Base-by-base conservation (phyloP, 352 stramenopile species). In the Globisporangium okanoganense region DNA sequence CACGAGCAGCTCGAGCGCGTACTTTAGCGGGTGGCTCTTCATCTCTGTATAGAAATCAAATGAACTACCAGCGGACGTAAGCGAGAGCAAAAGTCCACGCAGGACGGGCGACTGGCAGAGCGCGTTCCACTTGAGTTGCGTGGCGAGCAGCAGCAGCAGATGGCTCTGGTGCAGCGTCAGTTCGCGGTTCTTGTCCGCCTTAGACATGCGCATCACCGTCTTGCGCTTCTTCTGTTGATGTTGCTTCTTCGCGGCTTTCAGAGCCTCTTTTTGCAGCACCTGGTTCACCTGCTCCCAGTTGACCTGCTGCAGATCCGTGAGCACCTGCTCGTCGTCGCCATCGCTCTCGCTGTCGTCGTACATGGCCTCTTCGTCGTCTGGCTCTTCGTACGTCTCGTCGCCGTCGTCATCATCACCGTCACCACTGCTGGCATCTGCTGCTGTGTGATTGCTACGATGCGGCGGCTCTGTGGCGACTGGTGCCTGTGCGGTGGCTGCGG, bases 201-300 rank as follows among this genome's bases (percentile, higher is more conserved):
- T 85, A 1, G 78, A 79, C 55, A 94, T 77, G 12, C 84, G 78
- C 55, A 45, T 45, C 40, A 73, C 66, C 7, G 67, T 56, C 6
- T 84, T 82, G 25, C 71, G 66, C 53, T 71, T 69, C 40, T 65
- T 56, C 0, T 55, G 58, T 44, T 52, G 49, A 51, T 18, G 69
- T 35, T 35, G 48, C 38, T 65, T 43, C 25, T 73, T 70, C 7
- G 44, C 64, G 1, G 57, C 52, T 7, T 36, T 43, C 14, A 18
- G 52, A 2, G 55, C 70, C 10, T 72, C 71, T 33, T 68, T 52
- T 27, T 63, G 62, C 48, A 93, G 62, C 35, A 74, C 80, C 5
- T 53, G 70, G 66, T 90, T 92, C 24, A 93, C 66, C 24, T 89
- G 69, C 1, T 78, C 75, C 83, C 83, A 93, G 65, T 94, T 75